phyloP scores from a whole-genome alignment of 192 early-diverging fungal species.

The Linnemannia exigua region DNA sequence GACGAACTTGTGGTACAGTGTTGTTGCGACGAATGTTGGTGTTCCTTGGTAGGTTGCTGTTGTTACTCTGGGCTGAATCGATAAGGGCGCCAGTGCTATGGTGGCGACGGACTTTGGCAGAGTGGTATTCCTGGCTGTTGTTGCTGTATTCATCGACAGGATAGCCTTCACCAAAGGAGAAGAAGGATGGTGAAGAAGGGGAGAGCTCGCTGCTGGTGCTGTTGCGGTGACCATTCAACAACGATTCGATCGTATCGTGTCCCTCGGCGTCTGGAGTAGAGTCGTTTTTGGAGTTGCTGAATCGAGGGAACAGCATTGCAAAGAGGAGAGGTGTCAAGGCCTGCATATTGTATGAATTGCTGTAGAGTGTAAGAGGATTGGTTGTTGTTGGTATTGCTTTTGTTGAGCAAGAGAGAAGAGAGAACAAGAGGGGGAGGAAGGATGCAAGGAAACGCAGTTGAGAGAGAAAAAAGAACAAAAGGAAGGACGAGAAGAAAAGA shows the following conservation, averaged over 20 bases:
- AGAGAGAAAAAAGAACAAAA: constrained; percentile 1
- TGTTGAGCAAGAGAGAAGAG: background rate
- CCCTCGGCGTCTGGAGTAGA: background rate
- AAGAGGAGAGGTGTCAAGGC: constrained; percentile 56
- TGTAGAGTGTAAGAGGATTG: no score
- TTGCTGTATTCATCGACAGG: background rate
- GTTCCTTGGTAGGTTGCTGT: background rate
- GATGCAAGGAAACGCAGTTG: background rate
- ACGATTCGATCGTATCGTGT: constrained; percentile 25
- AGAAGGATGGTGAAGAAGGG: background rate
- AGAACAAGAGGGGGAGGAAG: background rate
- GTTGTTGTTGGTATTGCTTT: background rate
- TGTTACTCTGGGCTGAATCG: constrained; percentile 1
- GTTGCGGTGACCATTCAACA: background rate
- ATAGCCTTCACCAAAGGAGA: constrained; percentile 33
- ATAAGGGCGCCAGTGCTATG: constrained; percentile 30
- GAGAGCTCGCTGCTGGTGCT: background rate
- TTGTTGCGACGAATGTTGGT: constrained; percentile 14
- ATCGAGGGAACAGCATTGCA: constrained; percentile 54
- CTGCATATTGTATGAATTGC: constrained; percentile 28
- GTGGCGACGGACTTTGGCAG: constrained; percentile 34
- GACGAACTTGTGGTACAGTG: constrained; percentile 7
- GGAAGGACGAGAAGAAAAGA: background rate
- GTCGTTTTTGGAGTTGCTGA: constrained; percentile 5
- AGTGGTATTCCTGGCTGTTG: background rate